Evolutionary conservation across 2,329 filamentous ascomycete genomes (phyloP).

Genomic region (Penicillium nordicum): DNA sequence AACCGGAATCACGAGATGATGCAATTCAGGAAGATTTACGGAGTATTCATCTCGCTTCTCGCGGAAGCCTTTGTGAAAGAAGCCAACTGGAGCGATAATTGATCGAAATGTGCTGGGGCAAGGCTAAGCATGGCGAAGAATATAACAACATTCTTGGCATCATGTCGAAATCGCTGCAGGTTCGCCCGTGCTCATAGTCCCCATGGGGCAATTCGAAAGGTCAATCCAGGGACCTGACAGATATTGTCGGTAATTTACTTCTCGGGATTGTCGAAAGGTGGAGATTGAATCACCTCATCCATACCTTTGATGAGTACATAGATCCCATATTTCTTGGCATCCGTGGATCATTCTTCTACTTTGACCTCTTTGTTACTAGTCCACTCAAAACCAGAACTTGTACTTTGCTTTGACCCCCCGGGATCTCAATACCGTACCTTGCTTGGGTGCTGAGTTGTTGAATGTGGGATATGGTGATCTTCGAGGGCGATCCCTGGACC

Average conservation of each 20-base stretch:
- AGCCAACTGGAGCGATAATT: background rate
- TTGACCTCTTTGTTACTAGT: background rate
- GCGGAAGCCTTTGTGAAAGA: background rate
- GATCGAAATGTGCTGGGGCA: background rate
- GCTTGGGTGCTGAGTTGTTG: background rate
- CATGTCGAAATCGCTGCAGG: conserved; percentile 19
- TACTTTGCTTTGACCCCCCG: conserved; percentile 10
- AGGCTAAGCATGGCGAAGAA: background rate
- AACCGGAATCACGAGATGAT: conserved; percentile 3
- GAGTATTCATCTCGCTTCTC: background rate
- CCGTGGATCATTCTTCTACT: conserved; percentile 4
- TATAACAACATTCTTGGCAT: conserved; percentile 28
- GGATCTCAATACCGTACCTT: background rate
- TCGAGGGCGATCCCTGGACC: background rate
- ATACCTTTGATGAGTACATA: conserved; percentile 3
- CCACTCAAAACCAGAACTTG: background rate
- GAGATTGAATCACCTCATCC: conserved; percentile 16
- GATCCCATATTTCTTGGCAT: conserved; percentile 12
- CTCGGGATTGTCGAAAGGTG: background rate
- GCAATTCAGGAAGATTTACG: conserved; percentile 1
- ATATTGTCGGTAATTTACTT: background rate
- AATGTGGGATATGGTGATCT: background rate
- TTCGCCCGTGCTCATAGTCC: background rate
- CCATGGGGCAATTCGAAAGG: conserved; percentile 10
- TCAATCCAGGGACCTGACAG: conserved; percentile 15